These are phyloP conservation scores for Sicyos edulis DNA, from an alignment of 306 rosid genomes.

Conservation along the genomic window DNA sequence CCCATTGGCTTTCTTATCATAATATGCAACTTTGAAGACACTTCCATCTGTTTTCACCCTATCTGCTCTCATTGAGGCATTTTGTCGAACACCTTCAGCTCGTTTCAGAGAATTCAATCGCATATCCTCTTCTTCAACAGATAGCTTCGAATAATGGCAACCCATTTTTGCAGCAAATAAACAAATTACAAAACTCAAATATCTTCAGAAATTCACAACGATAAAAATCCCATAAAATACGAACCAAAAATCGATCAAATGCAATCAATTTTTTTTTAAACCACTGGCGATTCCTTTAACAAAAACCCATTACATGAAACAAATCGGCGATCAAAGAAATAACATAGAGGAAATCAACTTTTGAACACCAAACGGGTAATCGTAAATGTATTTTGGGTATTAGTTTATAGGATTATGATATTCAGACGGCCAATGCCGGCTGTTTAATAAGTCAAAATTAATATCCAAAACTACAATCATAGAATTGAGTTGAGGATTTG, in stretches of 20 bases:
- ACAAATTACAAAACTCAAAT: slow-evolving; percentile 16
- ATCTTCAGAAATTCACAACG: slow-evolving; percentile 29
- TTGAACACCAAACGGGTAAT: slow-evolving; percentile 71
- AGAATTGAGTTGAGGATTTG: slow-evolving; percentile 5
- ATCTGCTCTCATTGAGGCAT: slow-evolving; percentile 13
- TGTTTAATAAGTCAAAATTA: slow-evolving; percentile 48
- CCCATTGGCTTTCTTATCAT: slow-evolving; percentile 45
- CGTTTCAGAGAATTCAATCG: slow-evolving; percentile 50
- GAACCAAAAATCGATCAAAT: slow-evolving; percentile 28
- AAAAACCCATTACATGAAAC: background rate
- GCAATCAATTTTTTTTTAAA: background rate
- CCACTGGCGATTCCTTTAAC: too few species aligned
- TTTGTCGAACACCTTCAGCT: slow-evolving; percentile 14
- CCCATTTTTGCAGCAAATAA: slow-evolving; percentile 46
- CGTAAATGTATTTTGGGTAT: slow-evolving; percentile 19
- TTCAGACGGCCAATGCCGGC: slow-evolving; percentile 71
- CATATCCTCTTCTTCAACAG: slow-evolving; percentile 48
- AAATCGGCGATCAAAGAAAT: slow-evolving; percentile 7
- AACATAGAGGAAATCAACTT: slow-evolving; percentile 3
- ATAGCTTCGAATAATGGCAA: slow-evolving; percentile 47
- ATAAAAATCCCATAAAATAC: slow-evolving; percentile 29
- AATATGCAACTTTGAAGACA: slow-evolving; percentile 37
- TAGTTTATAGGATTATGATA: background rate
- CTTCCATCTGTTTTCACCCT: slow-evolving; percentile 31
- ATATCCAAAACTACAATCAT: slow-evolving; percentile 20